A percentile compares a stretch with the other conserved stretches of the same genome.
Evolutionary conservation across 1,139 yeast species (phyloP).

Genomic region (Dujonia santamariae): DNA sequence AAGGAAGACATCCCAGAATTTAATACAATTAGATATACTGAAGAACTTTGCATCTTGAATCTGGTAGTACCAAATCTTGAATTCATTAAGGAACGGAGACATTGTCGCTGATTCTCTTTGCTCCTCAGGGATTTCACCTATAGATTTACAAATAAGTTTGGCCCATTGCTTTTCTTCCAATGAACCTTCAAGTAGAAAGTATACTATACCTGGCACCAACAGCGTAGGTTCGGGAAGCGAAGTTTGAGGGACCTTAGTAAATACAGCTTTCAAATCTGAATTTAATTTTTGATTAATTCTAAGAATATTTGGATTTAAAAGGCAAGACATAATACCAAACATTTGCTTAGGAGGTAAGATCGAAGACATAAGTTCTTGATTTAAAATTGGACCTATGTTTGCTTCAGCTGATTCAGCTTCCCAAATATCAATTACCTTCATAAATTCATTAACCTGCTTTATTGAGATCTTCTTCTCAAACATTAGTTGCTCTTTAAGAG

Average conservation of each 20-base stretch:
- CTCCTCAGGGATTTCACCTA: neutral
- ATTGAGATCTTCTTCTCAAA: conserved; percentile 47
- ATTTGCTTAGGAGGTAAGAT: neutral
- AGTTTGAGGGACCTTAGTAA: conserved; percentile 11
- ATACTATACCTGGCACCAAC: conserved; percentile 49
- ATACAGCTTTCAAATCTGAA: conserved; percentile 26
- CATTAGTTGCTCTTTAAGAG: conserved; percentile 50
- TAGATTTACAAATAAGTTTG: neutral
- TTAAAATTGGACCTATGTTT: too few species aligned
- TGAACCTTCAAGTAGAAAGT: conserved; percentile 53
- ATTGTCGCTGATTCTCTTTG: conserved; percentile 1
- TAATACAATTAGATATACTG: conserved; percentile 37
- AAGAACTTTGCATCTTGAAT: conserved; percentile 53
- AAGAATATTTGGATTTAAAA: conserved; percentile 49
- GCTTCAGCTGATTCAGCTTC: conserved; percentile 26
- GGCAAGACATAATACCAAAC: conserved; percentile 40
- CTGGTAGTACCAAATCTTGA: conserved; percentile 44
- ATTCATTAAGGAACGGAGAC: conserved; percentile 49
- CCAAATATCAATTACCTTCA: conserved; percentile 53
- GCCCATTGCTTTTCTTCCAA: conserved; percentile 48
- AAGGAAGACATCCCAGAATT: conserved; percentile 52
- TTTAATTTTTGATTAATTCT: conserved; percentile 32
- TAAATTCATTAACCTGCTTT: conserved; percentile 47
- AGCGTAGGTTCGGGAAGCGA: conserved; percentile 11
- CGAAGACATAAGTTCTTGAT: neutral